Evolutionary conservation across 2,329 filamentous ascomycete genomes (phyloP).

Genomic region (Tolypocladium amazonense): DNA sequence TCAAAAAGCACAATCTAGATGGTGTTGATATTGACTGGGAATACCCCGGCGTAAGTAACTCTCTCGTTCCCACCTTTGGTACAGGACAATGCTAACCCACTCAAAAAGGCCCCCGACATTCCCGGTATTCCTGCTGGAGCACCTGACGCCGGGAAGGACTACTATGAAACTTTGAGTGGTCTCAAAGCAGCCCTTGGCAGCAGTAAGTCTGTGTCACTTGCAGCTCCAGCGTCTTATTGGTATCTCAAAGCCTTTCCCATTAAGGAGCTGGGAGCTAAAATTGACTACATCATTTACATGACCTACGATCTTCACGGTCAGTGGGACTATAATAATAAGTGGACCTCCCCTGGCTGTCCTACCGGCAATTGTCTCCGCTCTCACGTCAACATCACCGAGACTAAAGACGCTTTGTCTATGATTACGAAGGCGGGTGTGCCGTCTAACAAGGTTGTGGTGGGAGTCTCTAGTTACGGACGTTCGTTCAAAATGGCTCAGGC

Average conservation of each 20-base stretch:
- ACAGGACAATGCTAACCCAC: no score
- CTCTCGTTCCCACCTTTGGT: no score
- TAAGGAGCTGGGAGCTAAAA: no score
- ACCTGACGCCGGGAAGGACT: constrained; percentile 5
- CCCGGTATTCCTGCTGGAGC: constrained; percentile 14
- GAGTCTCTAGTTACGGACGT: not conserved
- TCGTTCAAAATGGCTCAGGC: not conserved
- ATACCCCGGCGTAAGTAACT: no score
- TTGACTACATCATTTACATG: constrained; percentile 28
- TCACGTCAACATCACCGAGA: not conserved
- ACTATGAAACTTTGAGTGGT: constrained; percentile 6
- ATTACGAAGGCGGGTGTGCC: not conserved
- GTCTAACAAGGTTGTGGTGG: constrained; percentile 1
- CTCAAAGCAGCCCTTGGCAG: constrained; percentile 1
- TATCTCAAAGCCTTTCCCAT: constrained; percentile 20
- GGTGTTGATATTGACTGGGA: no score
- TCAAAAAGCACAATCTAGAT: no score
- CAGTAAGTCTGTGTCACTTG: constrained; percentile 18
- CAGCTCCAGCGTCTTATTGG: constrained; percentile 21
- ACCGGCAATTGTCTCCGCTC: not conserved
- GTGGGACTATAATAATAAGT: constrained; percentile 20
- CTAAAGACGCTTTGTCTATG: not conserved
- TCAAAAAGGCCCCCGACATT: constrained; percentile 8
- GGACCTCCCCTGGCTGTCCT: not conserved
- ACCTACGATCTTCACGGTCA: constrained; percentile 25